These are phyloP conservation scores for Linnemannia elongata DNA, from an alignment of 192 early-diverging fungal genomes.

Conservation along the genomic window DNA sequence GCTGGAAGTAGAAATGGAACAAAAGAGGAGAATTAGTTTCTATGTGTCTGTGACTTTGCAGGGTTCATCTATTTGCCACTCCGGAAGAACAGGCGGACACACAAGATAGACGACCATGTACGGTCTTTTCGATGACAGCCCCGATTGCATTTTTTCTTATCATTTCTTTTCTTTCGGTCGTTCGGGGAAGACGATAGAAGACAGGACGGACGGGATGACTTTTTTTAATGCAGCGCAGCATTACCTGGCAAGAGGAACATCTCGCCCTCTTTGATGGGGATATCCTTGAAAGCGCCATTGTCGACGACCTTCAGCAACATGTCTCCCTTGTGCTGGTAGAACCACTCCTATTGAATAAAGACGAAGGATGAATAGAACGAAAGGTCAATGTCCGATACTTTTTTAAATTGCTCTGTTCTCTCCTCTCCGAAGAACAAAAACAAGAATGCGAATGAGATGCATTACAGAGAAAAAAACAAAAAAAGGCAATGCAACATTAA, in stretches of 20 bases:
- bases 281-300: slow-evolving; percentile 82
- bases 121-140: not conserved
- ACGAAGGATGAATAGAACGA: not conserved
- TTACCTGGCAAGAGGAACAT: slow-evolving; percentile 96
- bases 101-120: not conserved
- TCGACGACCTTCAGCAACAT: slow-evolving; percentile 94
- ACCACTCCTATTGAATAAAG: slow-evolving; percentile 82
- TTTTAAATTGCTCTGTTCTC: not conserved
- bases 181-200: too few relatives aligned
- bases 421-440: not conserved
- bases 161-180: too few relatives aligned
- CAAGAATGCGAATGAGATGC: not conserved
- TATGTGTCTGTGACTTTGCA: not conserved
- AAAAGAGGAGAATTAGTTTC: slow-evolving; percentile 1
- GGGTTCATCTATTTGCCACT: not conserved
- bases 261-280: slow-evolving; percentile 91
- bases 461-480: not conserved
- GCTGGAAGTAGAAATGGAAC: slow-evolving; percentile 58
- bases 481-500: not conserved
- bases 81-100: not conserved
- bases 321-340: slow-evolving; percentile 93
- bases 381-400: slow-evolving; percentile 1
- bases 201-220: too few relatives aligned
- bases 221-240: not conserved
- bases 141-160: not conserved